These are phyloP conservation scores for Nigrospora oryzae DNA, from an alignment of 2,329 filamentous ascomycete species.

Conservation along the genomic window DNA sequence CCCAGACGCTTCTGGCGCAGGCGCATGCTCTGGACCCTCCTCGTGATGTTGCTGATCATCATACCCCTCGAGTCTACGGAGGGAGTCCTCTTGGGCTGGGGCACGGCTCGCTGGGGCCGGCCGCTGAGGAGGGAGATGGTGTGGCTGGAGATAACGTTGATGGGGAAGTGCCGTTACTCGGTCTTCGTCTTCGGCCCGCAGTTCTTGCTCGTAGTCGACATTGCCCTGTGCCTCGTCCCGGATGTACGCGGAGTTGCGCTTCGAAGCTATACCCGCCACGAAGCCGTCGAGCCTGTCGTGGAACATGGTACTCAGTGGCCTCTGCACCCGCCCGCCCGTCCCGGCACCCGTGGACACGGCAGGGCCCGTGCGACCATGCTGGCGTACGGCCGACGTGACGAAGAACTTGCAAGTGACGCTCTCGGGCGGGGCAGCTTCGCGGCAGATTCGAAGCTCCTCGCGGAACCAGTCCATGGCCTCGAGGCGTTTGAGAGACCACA, in stretches of 20 bases:
- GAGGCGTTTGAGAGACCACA: conserved; percentile 88
- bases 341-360: conserved; percentile 11
- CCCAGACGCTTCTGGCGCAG: conserved; percentile 10
- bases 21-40: conserved; percentile 24
- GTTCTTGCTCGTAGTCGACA: conserved; percentile 66
- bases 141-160: conserved; percentile 53
- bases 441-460: conserved; percentile 85
- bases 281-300: conserved; percentile 85
- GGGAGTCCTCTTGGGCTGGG: conserved; percentile 34
- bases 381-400: conserved; percentile 69
- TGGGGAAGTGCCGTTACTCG: conserved; percentile 73
- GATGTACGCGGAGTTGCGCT: conserved; percentile 78
- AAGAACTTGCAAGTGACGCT: conserved; percentile 92
- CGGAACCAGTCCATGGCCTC: conserved; percentile 98
- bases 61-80: conserved; percentile 40
- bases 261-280: conserved; percentile 77
- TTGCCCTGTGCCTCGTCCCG: conserved; percentile 74
- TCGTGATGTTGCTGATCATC: conserved; percentile 13
- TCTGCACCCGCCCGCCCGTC: conserved; percentile 30
- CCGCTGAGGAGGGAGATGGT: conserved; percentile 28
- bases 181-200: conserved; percentile 77
- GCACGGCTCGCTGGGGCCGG: conserved; percentile 20
- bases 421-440: conserved; percentile 80
- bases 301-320: conserved; percentile 66
- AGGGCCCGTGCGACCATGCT: conserved; percentile 11